These are phyloP conservation scores for Penicillium sp. DNA, from an alignment of 2,329 filamentous ascomycete genomes.

Conservation along the genomic window DNA sequence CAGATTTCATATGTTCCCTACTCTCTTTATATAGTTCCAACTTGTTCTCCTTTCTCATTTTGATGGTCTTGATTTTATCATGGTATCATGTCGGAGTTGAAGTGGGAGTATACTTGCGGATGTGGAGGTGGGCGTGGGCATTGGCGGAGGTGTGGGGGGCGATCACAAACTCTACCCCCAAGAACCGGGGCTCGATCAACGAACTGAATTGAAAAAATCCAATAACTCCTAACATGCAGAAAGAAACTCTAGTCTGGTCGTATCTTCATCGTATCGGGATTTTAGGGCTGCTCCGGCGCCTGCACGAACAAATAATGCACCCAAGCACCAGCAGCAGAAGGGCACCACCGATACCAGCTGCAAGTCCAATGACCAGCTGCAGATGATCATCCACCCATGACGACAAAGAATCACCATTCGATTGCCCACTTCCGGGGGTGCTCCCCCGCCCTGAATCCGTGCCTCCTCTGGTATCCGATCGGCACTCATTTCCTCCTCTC, in stretches of 20 bases:
- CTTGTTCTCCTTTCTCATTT: neutral
- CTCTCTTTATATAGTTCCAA: neutral
- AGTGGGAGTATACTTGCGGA: neutral
- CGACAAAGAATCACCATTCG: neutral
- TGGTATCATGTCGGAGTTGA: neutral
- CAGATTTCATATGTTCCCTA: too few relatives aligned
- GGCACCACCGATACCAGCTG: constrained; percentile 13
- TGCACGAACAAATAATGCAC: constrained; percentile 6
- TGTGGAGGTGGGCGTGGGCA: neutral
- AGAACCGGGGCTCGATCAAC: too few relatives aligned
- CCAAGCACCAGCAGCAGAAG: constrained; percentile 10
- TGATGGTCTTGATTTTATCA: neutral
- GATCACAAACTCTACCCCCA: neutral
- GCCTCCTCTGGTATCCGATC: neutral
- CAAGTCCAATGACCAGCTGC: constrained; percentile 12
- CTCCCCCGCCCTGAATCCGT: neutral
- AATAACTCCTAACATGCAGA: neutral
- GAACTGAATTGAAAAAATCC: neutral
- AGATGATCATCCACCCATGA: constrained; percentile 12
- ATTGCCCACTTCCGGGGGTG: neutral
- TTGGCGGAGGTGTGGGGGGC: neutral
- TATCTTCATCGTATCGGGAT: neutral
- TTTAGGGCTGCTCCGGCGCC: neutral
- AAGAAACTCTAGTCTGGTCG: neutral
- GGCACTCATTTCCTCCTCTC: neutral